phyloP scores from a whole-genome alignment of 2,329 filamentous ascomycete species.

The Claviceps spartinae region DNA sequence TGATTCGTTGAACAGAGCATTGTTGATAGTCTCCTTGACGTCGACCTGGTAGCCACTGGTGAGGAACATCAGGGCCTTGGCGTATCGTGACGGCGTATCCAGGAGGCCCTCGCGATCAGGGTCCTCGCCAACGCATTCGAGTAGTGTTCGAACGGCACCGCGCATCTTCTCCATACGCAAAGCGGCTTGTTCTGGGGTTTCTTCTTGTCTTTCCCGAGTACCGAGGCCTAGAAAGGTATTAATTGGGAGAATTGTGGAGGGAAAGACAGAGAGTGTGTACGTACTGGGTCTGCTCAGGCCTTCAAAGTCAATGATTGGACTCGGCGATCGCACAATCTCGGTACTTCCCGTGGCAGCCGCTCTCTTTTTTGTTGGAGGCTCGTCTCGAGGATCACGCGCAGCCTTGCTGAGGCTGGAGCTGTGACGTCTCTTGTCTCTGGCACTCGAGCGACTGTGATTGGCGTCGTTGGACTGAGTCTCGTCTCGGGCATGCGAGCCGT shows the following conservation, averaged over 20 bases:
- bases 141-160: conserved; percentile 49
- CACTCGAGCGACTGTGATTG: conserved; percentile 18
- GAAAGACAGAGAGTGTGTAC: conserved; percentile 9
- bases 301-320: conserved; percentile 47
- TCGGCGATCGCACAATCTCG: conserved; percentile 23
- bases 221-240: conserved; percentile 34
- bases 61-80: conserved; percentile 89
- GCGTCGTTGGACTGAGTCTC: conserved; percentile 9
- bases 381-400: conserved; percentile 46
- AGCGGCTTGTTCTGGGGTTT: conserved; percentile 30
- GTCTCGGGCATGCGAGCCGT: conserved; percentile 9
- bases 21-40: conserved; percentile 78
- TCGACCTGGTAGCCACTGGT: conserved; percentile 97
- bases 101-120: conserved; percentile 51
- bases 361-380: conserved; percentile 29
- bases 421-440: conserved; percentile 30
- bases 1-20: conserved; percentile 88
- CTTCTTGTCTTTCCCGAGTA: conserved; percentile 49
- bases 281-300: conserved; percentile 46
- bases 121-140: conserved; percentile 58
- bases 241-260: neutral
- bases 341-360: conserved; percentile 8
- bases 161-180: conserved; percentile 43
- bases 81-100: conserved; percentile 70
- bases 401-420: conserved; percentile 47